These are phyloP conservation scores for Groenewaldozyma auringiensis DNA, from an alignment of 1,139 yeast genomes.

Conservation along the genomic window DNA sequence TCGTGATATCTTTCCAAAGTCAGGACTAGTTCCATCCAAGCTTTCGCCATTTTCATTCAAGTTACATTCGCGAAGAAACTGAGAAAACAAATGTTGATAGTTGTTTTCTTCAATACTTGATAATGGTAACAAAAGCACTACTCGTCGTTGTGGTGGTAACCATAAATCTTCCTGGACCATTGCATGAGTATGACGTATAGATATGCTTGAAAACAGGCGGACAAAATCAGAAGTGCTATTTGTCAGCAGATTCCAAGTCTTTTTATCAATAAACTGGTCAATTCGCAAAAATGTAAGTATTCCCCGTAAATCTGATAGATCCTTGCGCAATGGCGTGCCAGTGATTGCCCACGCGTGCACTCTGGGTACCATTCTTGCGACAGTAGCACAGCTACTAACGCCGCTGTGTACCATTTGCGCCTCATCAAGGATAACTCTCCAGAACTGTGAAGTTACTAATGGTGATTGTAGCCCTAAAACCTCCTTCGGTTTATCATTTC, in stretches of 20 bases:
- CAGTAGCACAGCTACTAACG: conserved; percentile 66
- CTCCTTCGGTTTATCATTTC: conserved; percentile 24
- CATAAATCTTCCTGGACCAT: conserved; percentile 71
- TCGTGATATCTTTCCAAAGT: conserved; percentile 23
- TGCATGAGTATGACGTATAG: conserved; percentile 75
- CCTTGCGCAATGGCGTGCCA: conserved; percentile 79
- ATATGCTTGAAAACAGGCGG: conserved; percentile 40
- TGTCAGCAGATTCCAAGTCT: conserved; percentile 27
- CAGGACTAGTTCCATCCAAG: conserved; percentile 9
- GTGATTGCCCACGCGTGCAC: conserved; percentile 95
- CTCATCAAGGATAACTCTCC: conserved; percentile 87
- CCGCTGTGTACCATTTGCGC: conserved; percentile 86
- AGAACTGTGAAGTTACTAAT: conserved; percentile 72
- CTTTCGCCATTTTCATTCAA: conserved; percentile 49
- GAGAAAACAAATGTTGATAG: conserved; percentile 55
- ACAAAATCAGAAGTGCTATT: conserved; percentile 38
- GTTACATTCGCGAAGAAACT: conserved; percentile 56
- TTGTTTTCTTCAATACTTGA: conserved; percentile 77
- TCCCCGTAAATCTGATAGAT: conserved; percentile 60
- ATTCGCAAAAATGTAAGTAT: conserved; percentile 58
- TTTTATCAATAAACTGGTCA: conserved; percentile 48
- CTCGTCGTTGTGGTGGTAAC: conserved; percentile 69
- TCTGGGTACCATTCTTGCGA: conserved; percentile 72
- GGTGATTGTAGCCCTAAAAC: conserved; percentile 49
- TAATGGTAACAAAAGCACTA: conserved; percentile 63